phyloP scores from a whole-genome alignment of 306 rosid species.

The Cicer pinnatifidum region DNA sequence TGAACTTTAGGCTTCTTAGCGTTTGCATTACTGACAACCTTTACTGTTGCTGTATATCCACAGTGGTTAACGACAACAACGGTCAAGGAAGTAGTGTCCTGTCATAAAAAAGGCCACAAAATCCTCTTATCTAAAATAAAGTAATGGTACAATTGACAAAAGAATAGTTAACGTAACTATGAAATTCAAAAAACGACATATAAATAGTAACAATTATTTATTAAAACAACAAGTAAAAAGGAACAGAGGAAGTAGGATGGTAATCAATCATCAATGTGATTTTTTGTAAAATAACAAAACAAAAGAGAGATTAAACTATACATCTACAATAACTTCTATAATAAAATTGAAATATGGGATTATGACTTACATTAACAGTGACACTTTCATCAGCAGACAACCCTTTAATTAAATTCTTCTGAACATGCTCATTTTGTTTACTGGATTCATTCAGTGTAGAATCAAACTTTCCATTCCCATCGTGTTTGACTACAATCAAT shows the following conservation, averaged over 20 bases:
- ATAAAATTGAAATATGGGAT: not conserved
- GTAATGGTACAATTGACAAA: too few species aligned
- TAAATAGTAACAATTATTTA: too few species aligned
- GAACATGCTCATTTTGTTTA: slow-evolving; percentile 52
- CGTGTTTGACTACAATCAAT: slow-evolving; percentile 60
- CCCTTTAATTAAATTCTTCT: slow-evolving; percentile 78
- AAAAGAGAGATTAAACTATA: too few species aligned
- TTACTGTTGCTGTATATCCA: slow-evolving; percentile 84
- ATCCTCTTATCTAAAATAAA: not conserved
- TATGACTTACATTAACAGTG: slow-evolving; percentile 71
- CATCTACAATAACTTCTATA: too few species aligned
- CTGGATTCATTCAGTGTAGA: slow-evolving; percentile 38
- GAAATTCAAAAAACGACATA: too few species aligned
- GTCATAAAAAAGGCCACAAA: slow-evolving; percentile 39
- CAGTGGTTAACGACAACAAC: slow-evolving; percentile 73
- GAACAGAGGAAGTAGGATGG: too few species aligned
- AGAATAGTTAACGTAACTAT: too few species aligned
- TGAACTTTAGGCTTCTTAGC: slow-evolving; percentile 57
- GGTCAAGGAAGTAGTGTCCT: slow-evolving; percentile 84
- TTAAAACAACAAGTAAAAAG: too few species aligned
- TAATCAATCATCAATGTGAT: too few species aligned
- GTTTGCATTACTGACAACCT: slow-evolving; percentile 68
- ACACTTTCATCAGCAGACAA: slow-evolving; percentile 93
- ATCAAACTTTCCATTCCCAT: slow-evolving; percentile 48
- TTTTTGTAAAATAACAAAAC: too few species aligned